Evolutionary conservation across 2,329 filamentous ascomycete genomes (phyloP), one percentile per base, ranked within the genome.

Genomic region (Pseudogymnoascus sp.): DNA sequence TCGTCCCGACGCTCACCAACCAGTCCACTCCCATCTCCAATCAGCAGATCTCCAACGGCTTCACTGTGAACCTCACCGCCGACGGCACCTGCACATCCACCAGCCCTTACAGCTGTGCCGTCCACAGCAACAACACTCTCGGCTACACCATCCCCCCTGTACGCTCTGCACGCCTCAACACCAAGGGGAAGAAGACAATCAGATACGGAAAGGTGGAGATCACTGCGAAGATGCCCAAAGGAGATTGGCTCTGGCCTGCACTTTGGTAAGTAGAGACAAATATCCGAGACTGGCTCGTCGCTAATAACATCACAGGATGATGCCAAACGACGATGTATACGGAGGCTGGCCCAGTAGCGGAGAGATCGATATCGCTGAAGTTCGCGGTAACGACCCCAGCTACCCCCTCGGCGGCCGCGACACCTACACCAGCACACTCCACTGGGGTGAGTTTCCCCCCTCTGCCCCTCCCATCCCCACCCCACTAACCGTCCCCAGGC

Each of bases 181-280:
- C 81, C 7, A 76, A 75, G 64, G 77, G 77, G 10, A 80, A 77
- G 62, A 77, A 77, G 64, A 74, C 73, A 11, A 78, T 83, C 66
- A 74, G 70, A 40, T 83, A 82, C 67, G 81, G 81, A 1, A 73
- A 77, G 50, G 77, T 84, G 33, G 82, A 85, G 68, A 79, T 85
- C 7, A 76, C 78, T 3, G 82, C 82, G 17, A 79, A 80, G 64
- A 70, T 84, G 67, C 80, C 82, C 6, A 71, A 71, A 35, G 82
- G 82, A 4, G 80, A 83, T 68, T 84, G 82, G 82, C 70, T 84
- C 23, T 83, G 81, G 82, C 81, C 78, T 31, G 75, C 75, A 1
- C 77, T 79, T 42, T 69, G 68, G 68, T 61, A 62, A 31, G 46
- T 59, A 37, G 2, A 64, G 60, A 10, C 53, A 46, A n/a, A 64